These are phyloP conservation scores for Posidonia australis DNA, from an alignment of 106 monocot genomes.

Conservation along the genomic window DNA sequence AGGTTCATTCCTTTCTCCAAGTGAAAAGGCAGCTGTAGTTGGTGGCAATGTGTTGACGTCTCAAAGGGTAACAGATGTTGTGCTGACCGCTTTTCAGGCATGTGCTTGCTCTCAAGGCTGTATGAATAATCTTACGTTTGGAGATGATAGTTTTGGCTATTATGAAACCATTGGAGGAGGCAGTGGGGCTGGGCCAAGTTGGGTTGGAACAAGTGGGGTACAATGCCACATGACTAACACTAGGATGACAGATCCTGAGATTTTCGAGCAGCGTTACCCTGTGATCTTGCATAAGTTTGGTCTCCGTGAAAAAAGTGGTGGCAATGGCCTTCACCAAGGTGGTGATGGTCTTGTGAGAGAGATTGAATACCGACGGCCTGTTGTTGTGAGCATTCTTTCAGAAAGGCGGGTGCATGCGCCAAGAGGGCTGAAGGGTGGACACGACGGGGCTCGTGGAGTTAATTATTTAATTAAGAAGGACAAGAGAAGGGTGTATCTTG, in stretches of 20 bases:
- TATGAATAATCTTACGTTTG: conserved; percentile 97
- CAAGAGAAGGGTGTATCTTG: conserved; percentile 54
- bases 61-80: conserved; percentile 78
- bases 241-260: conserved; percentile 92
- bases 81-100: conserved; percentile 78
- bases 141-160: conserved; percentile 80
- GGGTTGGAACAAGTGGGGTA: conserved; percentile 82
- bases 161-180: conserved; percentile 97
- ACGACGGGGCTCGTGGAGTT: conserved; percentile 53
- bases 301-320: conserved; percentile 69
- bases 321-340: conserved; percentile 54
- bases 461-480: conserved; percentile 68
- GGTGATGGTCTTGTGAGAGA: conserved; percentile 89
- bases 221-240: conserved; percentile 99
- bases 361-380: conserved; percentile 66
- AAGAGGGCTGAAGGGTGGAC: conserved; percentile 70
- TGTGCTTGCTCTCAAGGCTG: conserved; percentile 96
- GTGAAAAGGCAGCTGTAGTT: conserved; percentile 89
- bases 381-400: conserved; percentile 78
- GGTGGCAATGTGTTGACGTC: conserved; percentile 97
- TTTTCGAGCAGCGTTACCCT: conserved; percentile 91
- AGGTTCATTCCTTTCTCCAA: conserved; percentile 81
- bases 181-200: conserved; percentile 78
- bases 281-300: conserved; percentile 66
- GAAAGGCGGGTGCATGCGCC: conserved; percentile 76